Evolutionary conservation across 2,329 filamentous ascomycete species (phyloP).

Genomic region (Penicillium palitans): DNA sequence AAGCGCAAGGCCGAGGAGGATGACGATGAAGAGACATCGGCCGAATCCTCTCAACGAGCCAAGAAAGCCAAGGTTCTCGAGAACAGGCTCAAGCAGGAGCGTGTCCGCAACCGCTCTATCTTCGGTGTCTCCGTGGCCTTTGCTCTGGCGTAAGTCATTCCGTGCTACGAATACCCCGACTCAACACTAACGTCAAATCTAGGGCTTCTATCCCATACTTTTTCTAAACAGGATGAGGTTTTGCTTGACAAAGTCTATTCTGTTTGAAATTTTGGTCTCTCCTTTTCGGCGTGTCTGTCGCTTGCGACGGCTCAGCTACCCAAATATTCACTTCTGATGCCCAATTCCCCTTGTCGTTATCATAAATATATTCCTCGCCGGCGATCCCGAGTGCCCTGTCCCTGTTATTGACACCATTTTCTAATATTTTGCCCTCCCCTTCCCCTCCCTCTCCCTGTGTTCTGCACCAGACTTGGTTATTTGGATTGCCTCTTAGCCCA

Average conservation of each 20-base stretch:
- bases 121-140: conserved; percentile 84
- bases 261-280: not conserved
- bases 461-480: conserved; percentile 8
- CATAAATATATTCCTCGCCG: conserved; percentile 30
- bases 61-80: conserved; percentile 74
- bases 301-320: conserved; percentile 5
- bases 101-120: conserved; percentile 79
- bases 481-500: not conserved
- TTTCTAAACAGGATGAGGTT: conserved; percentile 33
- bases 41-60: conserved; percentile 47
- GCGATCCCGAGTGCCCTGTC: conserved; percentile 16
- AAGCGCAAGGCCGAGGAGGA: conserved; percentile 75
- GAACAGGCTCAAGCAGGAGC: conserved; percentile 78
- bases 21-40: conserved; percentile 40
- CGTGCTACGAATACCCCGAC: not conserved
- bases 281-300: conserved; percentile 4
- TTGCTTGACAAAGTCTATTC: conserved; percentile 5
- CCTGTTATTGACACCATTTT: conserved; percentile 19
- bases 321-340: conserved; percentile 12
- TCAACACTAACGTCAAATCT: conserved; percentile 20
- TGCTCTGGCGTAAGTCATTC: conserved; percentile 76
- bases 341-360: conserved; percentile 27
- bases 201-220: conserved; percentile 52
- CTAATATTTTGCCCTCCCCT: conserved; percentile 17
- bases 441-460: not conserved